Conservation (phyloP, 805 yeast genomes). For the Maudiozyma barnettii region DNA sequence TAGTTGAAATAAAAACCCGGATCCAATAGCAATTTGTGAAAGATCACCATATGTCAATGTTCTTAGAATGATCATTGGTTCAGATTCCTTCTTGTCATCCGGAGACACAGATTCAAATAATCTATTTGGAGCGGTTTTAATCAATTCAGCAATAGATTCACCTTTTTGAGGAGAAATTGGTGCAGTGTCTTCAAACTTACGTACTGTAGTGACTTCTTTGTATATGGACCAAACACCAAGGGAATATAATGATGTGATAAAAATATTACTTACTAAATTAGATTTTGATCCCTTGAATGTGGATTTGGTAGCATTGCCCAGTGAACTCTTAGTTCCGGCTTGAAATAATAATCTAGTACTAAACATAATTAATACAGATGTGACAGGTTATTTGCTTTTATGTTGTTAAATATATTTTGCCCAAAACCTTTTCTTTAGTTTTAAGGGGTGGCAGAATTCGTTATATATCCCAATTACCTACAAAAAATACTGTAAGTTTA, state of each 20-base stretch:
- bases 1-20: conserved; percentile 2
- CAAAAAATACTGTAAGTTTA: not conserved
- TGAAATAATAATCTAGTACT: not conserved
- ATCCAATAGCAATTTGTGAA: conserved; percentile 3
- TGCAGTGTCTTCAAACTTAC: not conserved
- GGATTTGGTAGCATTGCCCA: not conserved
- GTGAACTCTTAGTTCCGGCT: not conserved
- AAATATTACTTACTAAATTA: not conserved
- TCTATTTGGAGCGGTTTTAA: conserved; percentile 1
- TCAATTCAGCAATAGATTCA: not conserved
- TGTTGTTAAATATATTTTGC: not conserved
- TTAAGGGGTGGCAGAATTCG: not conserved
- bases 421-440: not conserved
- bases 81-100: not conserved
- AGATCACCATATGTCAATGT: conserved; percentile 3
- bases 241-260: conserved; percentile 3
- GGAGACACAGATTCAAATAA: not conserved
- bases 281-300: not conserved
- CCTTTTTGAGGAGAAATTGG: not conserved
- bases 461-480: not conserved
- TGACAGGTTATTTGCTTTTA: not conserved
- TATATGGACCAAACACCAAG: conserved; percentile 1
- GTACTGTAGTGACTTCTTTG: conserved; percentile 1
- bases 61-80: not conserved
- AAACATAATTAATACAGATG: not conserved